Base-by-base conservation (phyloP, 1,284 basidiomycete species). In the Schizophyllum amplum region DNA sequence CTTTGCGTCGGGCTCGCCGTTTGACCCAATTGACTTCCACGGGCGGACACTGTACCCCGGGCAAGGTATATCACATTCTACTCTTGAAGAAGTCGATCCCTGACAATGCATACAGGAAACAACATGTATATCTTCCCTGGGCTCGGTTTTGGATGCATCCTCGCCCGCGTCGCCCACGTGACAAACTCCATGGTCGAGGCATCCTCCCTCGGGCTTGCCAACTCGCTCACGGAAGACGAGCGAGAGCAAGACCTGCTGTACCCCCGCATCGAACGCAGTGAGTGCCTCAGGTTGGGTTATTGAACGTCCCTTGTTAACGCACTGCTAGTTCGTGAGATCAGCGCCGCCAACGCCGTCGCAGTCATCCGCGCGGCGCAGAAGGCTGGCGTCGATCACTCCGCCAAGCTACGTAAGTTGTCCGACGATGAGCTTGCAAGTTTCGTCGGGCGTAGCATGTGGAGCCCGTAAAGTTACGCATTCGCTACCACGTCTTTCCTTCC, bases 1-100 rank as follows among this genome's bases (percentile, higher is more conserved):
- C 59, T 98, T 96, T 68, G 94, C 95, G 0, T 88, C 86, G 42
- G 95, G 94, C 1, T 94, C 91, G 49, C 94, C 94, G 1, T 98
- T 96, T 81, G 82, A 85, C 5, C 77, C 80, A 58, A 75, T 84
- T 57, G 68, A 75, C 53, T 88, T 77, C 72, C 69, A 81, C 27
- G 83, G 87, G 52, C 75, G 75, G 60, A 79, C 67, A 33, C 75
- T 88, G 63, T 88, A 91, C 66, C 87, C 94, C 4, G 92, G 92
- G 42, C 95, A 97, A 72, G 94, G 59, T 47, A 21, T 15, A 21
- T n/a, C n/a, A n/a, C n/a, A n/a, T n/a, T n/a, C n/a, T n/a, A n/a
- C n/a, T n/a, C n/a, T n/a, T n/a, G n/a, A n/a, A n/a, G n/a, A n/a
- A n/a, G n/a, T n/a, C n/a, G n/a, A n/a, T n/a, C n/a, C n/a, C n/a